Evolutionary conservation across 1,284 basidiomycete genomes (phyloP), one percentile per base, ranked within the genome.

Genomic region (Mycena sp.): DNA sequence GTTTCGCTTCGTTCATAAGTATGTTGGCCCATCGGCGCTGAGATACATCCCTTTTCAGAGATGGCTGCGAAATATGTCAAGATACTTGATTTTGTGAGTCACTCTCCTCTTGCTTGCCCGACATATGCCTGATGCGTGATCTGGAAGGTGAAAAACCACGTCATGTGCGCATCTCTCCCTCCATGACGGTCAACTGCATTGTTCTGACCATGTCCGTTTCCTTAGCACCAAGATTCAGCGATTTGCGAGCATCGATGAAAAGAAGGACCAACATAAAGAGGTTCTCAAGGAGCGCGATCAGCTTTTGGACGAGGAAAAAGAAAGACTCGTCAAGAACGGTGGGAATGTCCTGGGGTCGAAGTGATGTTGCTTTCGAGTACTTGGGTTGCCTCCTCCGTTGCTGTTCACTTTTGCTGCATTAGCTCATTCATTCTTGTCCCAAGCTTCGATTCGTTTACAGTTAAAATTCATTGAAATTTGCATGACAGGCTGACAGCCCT

Each of bases 231-330:
- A 35, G 14, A 35, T 35, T 35, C 7, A 35, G 32, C 14, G 7
- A 32, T 64, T 64, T 25, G 49, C 58, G 9, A 19, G 6, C 17
- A 51, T 51, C 43, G 58, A 61, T 26, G 58, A 12, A 4, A n/a
- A 23, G n/a, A 32, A 57, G 16, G 14, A 46, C 12, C 0, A 51
- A 37, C 63, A 64, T 23, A 14, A 11, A 38, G 41, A 48, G 23
- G 35, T 61, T 3, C 49, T 64, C 14, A 46, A 48, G 3, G 63
- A 64, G 3, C 58, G 58, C 32, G 63, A 60, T 7, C 11, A 2
- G 28, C 44, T 61, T 19, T 26, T 64, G 4, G 58, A 7, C 10
- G 41, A 26, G 7, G 63, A 40, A 14, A 50, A 43, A 17, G 53
- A 45, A 9, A 17, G 19, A 30, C 7, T 61, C 11, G 53, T 60